A percentile compares a stretch with the other conserved stretches of the same genome.
These are phyloP conservation scores for Acaromyces ingoldii DNA, from an alignment of 1,284 basidiomycete species.

Conservation along the genomic window DNA sequence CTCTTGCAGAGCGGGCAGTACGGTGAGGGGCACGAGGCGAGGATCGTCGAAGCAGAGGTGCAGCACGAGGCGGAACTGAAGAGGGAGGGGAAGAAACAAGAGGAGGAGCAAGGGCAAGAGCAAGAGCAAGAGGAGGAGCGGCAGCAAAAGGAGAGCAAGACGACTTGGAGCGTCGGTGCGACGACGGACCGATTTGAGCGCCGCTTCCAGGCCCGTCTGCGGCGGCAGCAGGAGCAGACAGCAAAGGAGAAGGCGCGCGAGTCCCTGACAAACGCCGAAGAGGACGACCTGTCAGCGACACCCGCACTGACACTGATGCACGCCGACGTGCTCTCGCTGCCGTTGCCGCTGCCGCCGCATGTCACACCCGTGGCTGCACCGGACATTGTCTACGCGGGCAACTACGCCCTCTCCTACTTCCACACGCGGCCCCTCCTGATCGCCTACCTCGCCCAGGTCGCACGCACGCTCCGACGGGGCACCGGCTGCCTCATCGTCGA, in stretches of 20 bases:
- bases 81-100: neutral
- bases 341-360: constrained; percentile 15
- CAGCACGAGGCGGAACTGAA: neutral
- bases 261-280: neutral
- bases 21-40: neutral
- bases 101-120: neutral
- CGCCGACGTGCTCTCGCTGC: constrained; percentile 35
- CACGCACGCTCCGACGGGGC: constrained; percentile 20
- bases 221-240: constrained; percentile 14
- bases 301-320: constrained; percentile 27
- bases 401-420: constrained; percentile 44
- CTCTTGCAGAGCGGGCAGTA: neutral
- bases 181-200: constrained; percentile 34
- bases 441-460: constrained; percentile 20
- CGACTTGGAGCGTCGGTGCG: constrained; percentile 26
- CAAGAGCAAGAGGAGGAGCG: neutral
- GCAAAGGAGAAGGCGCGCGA: constrained; percentile 5
- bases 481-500: constrained; percentile 40
- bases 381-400: constrained; percentile 35
- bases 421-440: constrained; percentile 31
- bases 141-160: too few relatives aligned
- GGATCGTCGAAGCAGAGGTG: neutral
- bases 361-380: constrained; percentile 16
- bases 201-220: constrained; percentile 11
- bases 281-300: neutral